Evolutionary conservation across 441 rosid genomes (phyloP).

Genomic region (Rhodomyrtus psidioides): DNA sequence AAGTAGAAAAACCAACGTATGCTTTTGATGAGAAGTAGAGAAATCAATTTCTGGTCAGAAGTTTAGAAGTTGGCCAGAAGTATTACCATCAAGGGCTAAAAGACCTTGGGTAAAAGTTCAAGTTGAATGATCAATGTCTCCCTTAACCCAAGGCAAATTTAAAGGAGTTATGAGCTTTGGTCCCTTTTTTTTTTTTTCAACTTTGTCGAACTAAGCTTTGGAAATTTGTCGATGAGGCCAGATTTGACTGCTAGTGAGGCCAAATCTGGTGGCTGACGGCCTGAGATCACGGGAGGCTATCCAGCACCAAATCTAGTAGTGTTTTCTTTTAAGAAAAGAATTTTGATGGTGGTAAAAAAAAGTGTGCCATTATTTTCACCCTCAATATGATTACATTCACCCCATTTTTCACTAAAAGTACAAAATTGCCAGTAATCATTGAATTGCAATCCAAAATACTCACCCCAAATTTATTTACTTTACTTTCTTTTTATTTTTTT

Average conservation of each 20-base stretch:
- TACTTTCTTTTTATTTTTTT: not conserved
- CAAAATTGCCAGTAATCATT: not conserved
- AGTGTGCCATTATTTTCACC: not conserved
- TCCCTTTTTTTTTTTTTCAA: not conserved
- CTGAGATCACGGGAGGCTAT: too few relatives aligned
- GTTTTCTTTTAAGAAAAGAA: not conserved
- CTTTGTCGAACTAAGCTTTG: accelerated
- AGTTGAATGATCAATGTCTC: too few relatives aligned
- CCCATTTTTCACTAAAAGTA: not conserved
- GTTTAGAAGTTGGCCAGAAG: too few relatives aligned
- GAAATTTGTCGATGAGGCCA: accelerated
- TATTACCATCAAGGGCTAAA: too few relatives aligned
- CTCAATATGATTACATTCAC: not conserved
- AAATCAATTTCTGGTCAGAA: too few relatives aligned
- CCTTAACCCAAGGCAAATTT: too few relatives aligned
- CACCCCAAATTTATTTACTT: not conserved
- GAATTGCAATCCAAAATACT: not conserved
- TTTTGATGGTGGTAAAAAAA: not conserved
- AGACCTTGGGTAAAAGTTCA: too few relatives aligned
- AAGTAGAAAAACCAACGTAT: too few relatives aligned
- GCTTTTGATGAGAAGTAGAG: too few relatives aligned
- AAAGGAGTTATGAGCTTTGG: too few relatives aligned
- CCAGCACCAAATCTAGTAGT: too few relatives aligned
- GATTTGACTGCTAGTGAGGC: not conserved
- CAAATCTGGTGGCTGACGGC: too few relatives aligned